Evolutionary conservation across 805 yeast genomes (phyloP), one percentile per base, ranked within the genome.

Genomic region (Ogataea corticis): DNA sequence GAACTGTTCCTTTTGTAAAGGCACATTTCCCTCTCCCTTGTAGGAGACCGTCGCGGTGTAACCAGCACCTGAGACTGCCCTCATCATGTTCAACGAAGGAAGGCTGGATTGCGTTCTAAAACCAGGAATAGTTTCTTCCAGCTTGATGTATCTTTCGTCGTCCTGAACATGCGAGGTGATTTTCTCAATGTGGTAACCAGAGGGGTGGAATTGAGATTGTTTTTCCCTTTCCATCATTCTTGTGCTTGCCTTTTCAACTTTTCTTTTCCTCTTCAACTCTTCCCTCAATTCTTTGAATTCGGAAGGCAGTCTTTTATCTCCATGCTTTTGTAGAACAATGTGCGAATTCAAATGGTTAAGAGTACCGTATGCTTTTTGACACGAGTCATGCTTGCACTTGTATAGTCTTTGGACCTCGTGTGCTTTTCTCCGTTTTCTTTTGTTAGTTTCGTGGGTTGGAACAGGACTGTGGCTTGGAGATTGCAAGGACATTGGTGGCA

Each of bases 271-370:
- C 54, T 52, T 71, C 54, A 75, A 61, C 43, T 66, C 59, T 38
- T 67, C 73, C 41, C 83, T 66, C 28, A 78, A 65, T 47, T 73
- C 75, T 52, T 70, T 69, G 57, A 80, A 79, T 57, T 80, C 84
- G 32, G 74, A 74, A 1, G 84, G 82, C 30, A 65, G 62, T 29
- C 84, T 66, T 57, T 77, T 79, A 15, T 66, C 61, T 9, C 85
- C 85, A 57, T 79, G 85, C 13, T 66, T 68, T 47, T 80, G 82
- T 50, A 75, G 67, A 1, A 68, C 55, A 30, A 79, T 75, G 55
- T 79, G 85, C 12, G 82, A 79, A 52, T 79, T 79, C 29, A 79
- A 62, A 57, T 79, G 85, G 56, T 80, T 79, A 33, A 79, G 66
- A 4, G 85, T 80, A 12, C 85, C 85, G 54, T 79, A 79, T 7